These are phyloP conservation scores for Plasmodium relictum DNA, from an alignment of 169 alveolate species.

Conservation along the genomic window DNA sequence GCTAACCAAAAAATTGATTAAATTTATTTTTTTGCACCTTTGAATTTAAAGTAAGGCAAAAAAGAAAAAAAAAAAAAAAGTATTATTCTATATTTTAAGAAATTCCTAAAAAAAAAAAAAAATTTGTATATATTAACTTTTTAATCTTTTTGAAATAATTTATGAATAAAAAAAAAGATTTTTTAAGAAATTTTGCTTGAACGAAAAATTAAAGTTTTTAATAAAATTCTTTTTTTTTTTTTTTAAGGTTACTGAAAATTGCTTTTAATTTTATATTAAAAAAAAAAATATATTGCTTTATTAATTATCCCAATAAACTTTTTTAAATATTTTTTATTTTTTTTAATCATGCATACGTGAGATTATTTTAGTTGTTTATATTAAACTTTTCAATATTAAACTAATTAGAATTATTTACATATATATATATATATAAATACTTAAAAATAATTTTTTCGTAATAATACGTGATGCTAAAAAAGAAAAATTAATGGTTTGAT, in stretches of 20 bases:
- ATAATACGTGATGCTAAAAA: no score
- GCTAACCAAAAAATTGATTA: constrained; percentile 63
- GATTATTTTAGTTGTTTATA: constrained; percentile 4
- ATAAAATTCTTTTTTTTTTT: neutral
- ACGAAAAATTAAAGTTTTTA: constrained; percentile 14
- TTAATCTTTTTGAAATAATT: constrained; percentile 17
- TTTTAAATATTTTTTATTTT: neutral
- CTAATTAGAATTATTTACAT: no score
- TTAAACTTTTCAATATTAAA: no score
- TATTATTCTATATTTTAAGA: no score
- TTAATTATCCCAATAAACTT: constrained; percentile 1
- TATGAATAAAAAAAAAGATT: constrained; percentile 6
- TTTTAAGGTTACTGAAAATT: constrained; percentile 5
- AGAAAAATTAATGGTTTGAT: no score
- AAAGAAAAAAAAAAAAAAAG: no score
- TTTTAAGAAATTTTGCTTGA: constrained; percentile 9
- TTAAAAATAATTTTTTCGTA: no score
- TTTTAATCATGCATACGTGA: constrained; percentile 1
- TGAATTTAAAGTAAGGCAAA: neutral
- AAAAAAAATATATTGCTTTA: constrained; percentile 16
- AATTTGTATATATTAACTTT: no score
- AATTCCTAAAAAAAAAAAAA: no score
- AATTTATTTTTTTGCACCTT: neutral
- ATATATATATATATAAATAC: no score
- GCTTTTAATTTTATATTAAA: constrained; percentile 5